Percentiles rank a stretch among this genome's conserved stretches.
Evolutionary conservation across 2,329 filamentous ascomycete genomes (phyloP).

Genomic region (Neofusicoccum sp.): DNA sequence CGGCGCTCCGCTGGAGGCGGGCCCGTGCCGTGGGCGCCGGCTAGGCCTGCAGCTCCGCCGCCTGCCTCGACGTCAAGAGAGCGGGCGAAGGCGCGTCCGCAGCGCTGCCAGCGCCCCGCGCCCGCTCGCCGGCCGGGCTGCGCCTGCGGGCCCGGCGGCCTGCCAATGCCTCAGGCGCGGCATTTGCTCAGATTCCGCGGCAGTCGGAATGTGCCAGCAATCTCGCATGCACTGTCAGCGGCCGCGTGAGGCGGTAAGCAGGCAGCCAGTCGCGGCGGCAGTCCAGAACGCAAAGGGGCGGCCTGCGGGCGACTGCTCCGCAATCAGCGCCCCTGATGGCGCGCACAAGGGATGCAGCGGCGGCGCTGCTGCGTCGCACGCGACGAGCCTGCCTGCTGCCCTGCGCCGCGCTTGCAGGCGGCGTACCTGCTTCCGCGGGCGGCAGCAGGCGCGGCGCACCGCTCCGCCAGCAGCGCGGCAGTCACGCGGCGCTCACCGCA

Average conservation of each 20-base stretch:
- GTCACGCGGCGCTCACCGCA: conserved; percentile 15
- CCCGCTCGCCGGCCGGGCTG: background rate
- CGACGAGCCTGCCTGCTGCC: background rate
- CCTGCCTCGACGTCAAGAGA: background rate
- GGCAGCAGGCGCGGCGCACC: background rate
- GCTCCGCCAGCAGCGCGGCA: conserved; percentile 10
- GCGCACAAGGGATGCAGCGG: conserved; percentile 13
- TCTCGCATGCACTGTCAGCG: conserved; percentile 1
- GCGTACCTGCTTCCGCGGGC: conserved; percentile 4
- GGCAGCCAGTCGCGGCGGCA: conserved; percentile 6
- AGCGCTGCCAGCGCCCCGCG: background rate
- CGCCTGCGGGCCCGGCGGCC: background rate
- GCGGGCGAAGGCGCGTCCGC: background rate
- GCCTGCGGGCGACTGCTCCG: background rate
- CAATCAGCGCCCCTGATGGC: conserved; percentile 13
- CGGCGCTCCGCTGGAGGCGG: conserved; percentile 5
- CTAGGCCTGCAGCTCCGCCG: conserved; percentile 14
- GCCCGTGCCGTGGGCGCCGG: conserved; percentile 14
- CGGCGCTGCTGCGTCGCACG: background rate
- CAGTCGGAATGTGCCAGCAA: conserved; percentile 11
- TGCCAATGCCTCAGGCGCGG: conserved; percentile 2
- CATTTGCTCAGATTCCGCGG: conserved; percentile 7
- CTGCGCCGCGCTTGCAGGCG: background rate
- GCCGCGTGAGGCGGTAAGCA: conserved; percentile 15
- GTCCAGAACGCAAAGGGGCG: background rate